A percentile compares a stretch with the other conserved stretches of the same genome.
Conservation (phyloP, 2,329 filamentous ascomycete species). For the Verticillium klebahnii region DNA sequence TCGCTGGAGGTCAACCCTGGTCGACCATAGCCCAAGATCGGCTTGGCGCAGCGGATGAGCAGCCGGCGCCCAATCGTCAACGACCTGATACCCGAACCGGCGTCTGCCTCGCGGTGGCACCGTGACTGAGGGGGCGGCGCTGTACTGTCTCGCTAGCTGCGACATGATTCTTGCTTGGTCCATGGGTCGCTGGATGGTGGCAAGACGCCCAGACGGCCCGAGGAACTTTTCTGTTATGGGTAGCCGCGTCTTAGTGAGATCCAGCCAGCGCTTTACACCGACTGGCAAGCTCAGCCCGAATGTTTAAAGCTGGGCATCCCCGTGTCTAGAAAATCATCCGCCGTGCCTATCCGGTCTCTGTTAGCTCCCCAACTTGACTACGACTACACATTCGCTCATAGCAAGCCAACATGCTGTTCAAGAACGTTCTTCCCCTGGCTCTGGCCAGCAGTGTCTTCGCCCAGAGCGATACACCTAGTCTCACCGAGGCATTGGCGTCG, state of each 20-base stretch:
- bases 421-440: constrained; percentile 10
- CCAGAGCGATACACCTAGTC: constrained; percentile 11
- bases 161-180: neutral
- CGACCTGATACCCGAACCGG: neutral
- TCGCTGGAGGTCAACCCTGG: neutral
- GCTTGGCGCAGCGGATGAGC: neutral
- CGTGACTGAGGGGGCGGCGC: neutral
- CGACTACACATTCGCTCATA: constrained; percentile 15
- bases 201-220: neutral
- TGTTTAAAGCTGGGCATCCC: neutral
- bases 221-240: neutral
- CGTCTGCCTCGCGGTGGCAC: neutral
- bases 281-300: neutral
- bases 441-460: constrained; percentile 16
- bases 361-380: neutral
- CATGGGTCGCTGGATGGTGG: neutral
- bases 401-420: constrained; percentile 8
- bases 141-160: neutral
- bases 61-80: neutral
- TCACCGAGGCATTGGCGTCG: constrained; percentile 17
- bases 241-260: neutral
- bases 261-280: neutral
- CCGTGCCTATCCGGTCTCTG: neutral
- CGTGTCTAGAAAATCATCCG: neutral
- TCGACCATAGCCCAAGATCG: neutral